Base-by-base conservation (phyloP, 495 filamentous ascomycete genomes). In the Bacidia rubella region DNA sequence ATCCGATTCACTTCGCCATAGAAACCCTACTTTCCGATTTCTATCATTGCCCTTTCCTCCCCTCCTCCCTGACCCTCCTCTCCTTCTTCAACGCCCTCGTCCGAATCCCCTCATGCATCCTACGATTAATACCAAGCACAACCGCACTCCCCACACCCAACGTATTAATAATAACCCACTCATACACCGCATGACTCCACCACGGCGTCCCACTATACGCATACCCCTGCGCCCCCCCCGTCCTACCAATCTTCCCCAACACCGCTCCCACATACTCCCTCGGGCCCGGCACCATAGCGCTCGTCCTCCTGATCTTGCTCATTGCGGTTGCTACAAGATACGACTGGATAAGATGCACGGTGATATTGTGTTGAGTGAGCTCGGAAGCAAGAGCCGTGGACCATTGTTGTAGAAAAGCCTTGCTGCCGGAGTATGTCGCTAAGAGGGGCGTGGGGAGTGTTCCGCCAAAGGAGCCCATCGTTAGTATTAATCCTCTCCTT, bases 321-420 rank as follows among this genome's bases (percentile, higher is more conserved):
- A 99, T 97, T 51, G 92, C 87, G 12, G 83, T 85, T 21, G 86
- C 90, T 62, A 99, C 86, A 54, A 99, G 78, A 67, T 99, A 90
- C 57, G 82, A 85, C 57, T 96, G 76, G 23, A 92, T 81, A 39
- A 96, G 75, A 61, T 96, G 77, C 39, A 95, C 90, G 41, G 83
- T 79, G 25, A 99, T 79, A 50, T 85, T 84, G 58, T 86, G 70
- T 1, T 78, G 78, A 56, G 81, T 79, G 22, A 97, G 74, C 67
- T 99, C 93, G 11, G 85, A 74, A 23, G 82, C 84, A 1, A 99
- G 78, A 38, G 93, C 78, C 2, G 79, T 81, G 43, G 87, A 95
- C 93, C 93, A 99, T 65, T 93, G 82, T 67, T 96, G 90, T 53
- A 99, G 76, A 76, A 99, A 99, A 22, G 93, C 90, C 72, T 99